Base-by-base conservation (phyloP, 2,329 filamentous ascomycete species). In the Monosporascus sp. region DNA sequence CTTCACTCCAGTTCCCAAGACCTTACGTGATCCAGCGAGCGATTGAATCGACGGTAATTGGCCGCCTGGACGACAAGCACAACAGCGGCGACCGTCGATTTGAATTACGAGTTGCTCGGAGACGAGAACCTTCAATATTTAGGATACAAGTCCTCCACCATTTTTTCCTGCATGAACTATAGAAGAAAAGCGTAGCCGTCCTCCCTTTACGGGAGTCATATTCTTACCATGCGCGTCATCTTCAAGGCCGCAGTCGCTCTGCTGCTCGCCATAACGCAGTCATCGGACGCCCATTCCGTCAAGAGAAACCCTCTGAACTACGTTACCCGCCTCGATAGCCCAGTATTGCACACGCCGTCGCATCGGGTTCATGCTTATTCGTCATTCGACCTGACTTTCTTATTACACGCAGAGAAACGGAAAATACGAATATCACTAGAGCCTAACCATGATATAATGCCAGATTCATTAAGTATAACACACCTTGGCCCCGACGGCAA, bases 401-500 rank as follows among this genome's bases (percentile, higher is more conserved):
- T 83, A 53, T 74, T 96, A 37, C 84, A 88, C 64, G 75, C 82
- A 55, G 78, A 81, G 50, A 74, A 80, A 55, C 81, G 91, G 58
- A 81, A 84, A 60, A 77, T 97, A 64, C 89, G 90, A 60, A 80
- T 99, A 50, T 80, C 82, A 52, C 80, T 99, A 48, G 86, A 94
- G 67, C 94, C 94, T 4, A 97, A 97, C 68, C 84, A 96, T 74
- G 90, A 97, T 71, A 85, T 97, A 54, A 77, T 99, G 46, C 82
- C 87, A 51, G 81, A 90, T 17, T 85, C 87, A 62, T 88, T 92
- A 8, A 82, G 80, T 49, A 77, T 99, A 48, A 82, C 86, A 39
- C 87, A 90, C 66, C 70, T 96, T 43, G 85, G 79, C 51, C 68
- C 78, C 11, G 85, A 96, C 68, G 94, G 94, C 50, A 77, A 79